Evolutionary conservation across 2,329 filamentous ascomycete genomes (phyloP).

Genomic region (Alternaria sp.): DNA sequence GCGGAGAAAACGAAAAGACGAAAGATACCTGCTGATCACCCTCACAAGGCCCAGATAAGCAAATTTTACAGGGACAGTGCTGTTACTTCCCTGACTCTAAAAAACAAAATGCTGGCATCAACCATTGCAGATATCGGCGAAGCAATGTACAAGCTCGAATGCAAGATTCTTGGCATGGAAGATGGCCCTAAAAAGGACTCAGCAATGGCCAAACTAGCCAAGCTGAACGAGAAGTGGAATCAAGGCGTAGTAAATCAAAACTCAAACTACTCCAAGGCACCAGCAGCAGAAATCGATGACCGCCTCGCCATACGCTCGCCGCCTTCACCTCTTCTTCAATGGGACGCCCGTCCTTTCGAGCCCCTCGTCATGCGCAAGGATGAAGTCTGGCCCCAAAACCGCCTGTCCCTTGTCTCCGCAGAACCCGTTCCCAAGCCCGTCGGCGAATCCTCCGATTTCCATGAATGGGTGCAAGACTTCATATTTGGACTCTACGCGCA

Average conservation of each 20-base stretch:
- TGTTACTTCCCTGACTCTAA: neutral
- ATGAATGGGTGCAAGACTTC: conserved; percentile 45
- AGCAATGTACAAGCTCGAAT: conserved; percentile 42
- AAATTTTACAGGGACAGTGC: conserved; percentile 11
- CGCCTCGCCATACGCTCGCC: conserved; percentile 36
- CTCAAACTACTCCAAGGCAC: conserved; percentile 13
- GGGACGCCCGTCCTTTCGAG: conserved; percentile 76
- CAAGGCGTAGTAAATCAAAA: conserved; percentile 6
- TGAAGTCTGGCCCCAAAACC: conserved; percentile 73
- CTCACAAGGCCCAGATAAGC: conserved; percentile 15
- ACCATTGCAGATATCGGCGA: conserved; percentile 36
- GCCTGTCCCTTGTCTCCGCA: conserved; percentile 70
- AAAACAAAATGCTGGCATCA: conserved; percentile 25
- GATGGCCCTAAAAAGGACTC: conserved; percentile 35
- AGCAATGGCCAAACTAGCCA: conserved; percentile 48
- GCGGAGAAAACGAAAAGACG: neutral
- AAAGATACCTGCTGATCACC: conserved; percentile 16
- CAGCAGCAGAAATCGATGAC: conserved; percentile 38
- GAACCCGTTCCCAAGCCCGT: conserved; percentile 61
- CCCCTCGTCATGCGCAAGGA: conserved; percentile 65
- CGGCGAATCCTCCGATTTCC: conserved; percentile 21
- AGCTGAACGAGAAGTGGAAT: conserved; percentile 49
- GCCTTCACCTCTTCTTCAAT: conserved; percentile 51
- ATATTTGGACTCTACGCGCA: conserved; percentile 27
- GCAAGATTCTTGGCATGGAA: conserved; percentile 31